These are phyloP conservation scores for Cicer yamashitae DNA, from an alignment of 306 rosid species.

Conservation along the genomic window DNA sequence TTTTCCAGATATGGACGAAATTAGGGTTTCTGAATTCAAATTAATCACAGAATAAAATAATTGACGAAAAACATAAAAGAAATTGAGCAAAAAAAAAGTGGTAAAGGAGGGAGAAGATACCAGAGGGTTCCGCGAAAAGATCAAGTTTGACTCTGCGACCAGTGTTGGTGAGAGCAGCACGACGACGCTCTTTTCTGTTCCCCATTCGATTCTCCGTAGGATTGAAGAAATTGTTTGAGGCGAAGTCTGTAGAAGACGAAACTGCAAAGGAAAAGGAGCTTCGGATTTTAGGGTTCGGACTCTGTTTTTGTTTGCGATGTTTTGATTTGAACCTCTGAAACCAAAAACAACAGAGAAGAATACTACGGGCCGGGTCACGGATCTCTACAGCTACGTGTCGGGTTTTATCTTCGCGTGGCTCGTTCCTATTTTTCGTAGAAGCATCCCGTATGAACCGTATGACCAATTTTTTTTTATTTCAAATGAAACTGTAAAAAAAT, in stretches of 20 bases:
- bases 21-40: conserved; percentile 2
- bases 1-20: not conserved
- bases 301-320: not conserved
- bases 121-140: conserved; percentile 98
- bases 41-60: not conserved
- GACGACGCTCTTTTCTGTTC: conserved; percentile 95
- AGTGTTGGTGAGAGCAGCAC: conserved; percentile 76
- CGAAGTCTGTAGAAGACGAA: not conserved
- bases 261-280: not conserved
- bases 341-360: not conserved
- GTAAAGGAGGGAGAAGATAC: conserved; percentile 41
- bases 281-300: conserved; percentile 41
- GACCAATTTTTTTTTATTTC: too few relatives aligned
- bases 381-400: not conserved
- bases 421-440: too few relatives aligned
- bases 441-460: too few relatives aligned
- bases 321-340: conserved; percentile 11
- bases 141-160: conserved; percentile 99
- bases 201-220: conserved; percentile 65
- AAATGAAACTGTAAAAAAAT: too few relatives aligned
- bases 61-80: not conserved
- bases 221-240: not conserved
- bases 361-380: conserved; percentile 10
- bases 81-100: not conserved
- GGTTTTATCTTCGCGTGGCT: too few relatives aligned